Evolutionary conservation across 1,284 basidiomycete genomes (phyloP).

Genomic region (Malassezia yamatoensis): DNA sequence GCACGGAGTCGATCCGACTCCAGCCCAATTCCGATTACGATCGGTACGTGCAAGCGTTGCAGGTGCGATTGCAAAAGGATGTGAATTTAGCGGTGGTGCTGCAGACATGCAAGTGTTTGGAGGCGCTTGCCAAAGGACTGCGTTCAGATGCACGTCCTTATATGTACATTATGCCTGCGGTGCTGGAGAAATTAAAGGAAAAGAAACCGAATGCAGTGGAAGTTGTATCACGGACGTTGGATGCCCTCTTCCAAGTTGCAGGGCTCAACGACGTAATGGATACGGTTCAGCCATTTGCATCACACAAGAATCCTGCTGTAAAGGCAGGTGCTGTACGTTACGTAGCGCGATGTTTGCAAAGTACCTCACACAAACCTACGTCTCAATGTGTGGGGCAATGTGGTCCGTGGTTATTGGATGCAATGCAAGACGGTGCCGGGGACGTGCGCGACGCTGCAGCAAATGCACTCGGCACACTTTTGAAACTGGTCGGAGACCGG

Average conservation of each 20-base stretch:
- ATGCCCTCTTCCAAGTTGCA: conserved; percentile 73
- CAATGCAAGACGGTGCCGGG: conserved; percentile 80
- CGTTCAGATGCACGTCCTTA: conserved; percentile 62
- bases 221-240: conserved; percentile 72
- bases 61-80: conserved; percentile 72
- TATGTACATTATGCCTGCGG: conserved; percentile 62
- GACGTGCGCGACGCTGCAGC: conserved; percentile 85
- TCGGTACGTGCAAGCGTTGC: conserved; percentile 65
- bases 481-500: conserved; percentile 95
- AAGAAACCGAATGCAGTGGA: conserved; percentile 83
- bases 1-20: conserved; percentile 66
- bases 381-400: conserved; percentile 72
- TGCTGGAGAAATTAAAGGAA: conserved; percentile 88
- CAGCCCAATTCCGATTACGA: conserved; percentile 60
- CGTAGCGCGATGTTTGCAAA: conserved; percentile 65
- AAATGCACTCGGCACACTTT: conserved; percentile 73
- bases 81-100: conserved; percentile 94
- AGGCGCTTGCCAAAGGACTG: conserved; percentile 74
- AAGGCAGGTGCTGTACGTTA: conserved; percentile 89
- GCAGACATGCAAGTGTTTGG: conserved; percentile 72
- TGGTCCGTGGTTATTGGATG: conserved; percentile 64
- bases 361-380: conserved; percentile 58
- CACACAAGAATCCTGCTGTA: conserved; percentile 91
- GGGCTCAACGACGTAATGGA: conserved; percentile 70
- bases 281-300: conserved; percentile 66